Percentiles rank a stretch among this genome's conserved stretches.
These are phyloP conservation scores for Candida qinlingensis DNA, from an alignment of 805 yeast genomes.

Conservation along the genomic window DNA sequence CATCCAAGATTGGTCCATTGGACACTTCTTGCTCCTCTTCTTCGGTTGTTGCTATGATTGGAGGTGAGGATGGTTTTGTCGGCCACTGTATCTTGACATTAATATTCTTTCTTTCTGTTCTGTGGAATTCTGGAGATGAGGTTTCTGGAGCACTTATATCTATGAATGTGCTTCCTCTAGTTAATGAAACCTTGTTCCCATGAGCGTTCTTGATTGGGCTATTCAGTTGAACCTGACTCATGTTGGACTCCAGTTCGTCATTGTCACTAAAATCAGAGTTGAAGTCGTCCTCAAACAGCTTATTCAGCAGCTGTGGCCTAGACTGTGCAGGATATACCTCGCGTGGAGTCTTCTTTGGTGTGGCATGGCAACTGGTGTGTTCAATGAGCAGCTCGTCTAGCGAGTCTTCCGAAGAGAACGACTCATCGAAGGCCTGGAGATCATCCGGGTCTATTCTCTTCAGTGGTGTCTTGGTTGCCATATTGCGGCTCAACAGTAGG, in stretches of 20 bases:
- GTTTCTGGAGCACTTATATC: conserved; percentile 19
- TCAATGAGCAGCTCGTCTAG: conserved; percentile 1
- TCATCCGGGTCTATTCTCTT: conserved; percentile 15
- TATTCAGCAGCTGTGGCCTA: not conserved
- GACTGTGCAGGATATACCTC: not conserved
- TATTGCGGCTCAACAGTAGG: not conserved
- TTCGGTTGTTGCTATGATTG: conserved; percentile 4
- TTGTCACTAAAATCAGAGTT: not conserved
- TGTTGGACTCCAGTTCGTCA: not conserved
- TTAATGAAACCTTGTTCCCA: not conserved
- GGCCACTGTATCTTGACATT: not conserved
- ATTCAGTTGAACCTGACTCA: not conserved
- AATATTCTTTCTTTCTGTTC: conserved; percentile 16
- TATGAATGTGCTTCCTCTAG: not conserved
- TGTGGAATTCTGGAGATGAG: conserved; percentile 26
- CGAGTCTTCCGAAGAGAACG: conserved; percentile 9
- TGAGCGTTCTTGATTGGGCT: not conserved
- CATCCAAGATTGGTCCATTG: too few species aligned
- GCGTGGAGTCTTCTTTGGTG: not conserved
- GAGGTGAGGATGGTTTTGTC: not conserved
- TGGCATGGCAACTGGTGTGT: not conserved
- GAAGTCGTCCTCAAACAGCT: conserved; percentile 1
- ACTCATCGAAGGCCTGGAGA: conserved; percentile 18
- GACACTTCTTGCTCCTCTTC: not conserved
- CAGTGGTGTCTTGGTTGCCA: not conserved